Conservation (phyloP, 164 flowering plant genomes). For the Vitis riparia region DNA sequence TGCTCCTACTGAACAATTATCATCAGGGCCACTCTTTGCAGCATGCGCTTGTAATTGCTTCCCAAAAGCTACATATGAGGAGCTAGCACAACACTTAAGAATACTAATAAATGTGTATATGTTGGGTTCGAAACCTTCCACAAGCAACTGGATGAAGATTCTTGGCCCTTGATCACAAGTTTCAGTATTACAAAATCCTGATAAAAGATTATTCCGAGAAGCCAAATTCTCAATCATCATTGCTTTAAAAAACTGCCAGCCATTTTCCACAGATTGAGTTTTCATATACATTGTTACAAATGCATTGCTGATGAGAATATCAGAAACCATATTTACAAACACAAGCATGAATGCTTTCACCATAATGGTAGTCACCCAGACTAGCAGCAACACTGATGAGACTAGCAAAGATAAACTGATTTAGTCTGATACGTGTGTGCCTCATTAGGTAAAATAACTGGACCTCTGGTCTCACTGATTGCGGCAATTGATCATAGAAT, state of each 20-base stretch:
- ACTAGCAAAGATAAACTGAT: constrained; percentile 47
- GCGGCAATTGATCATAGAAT: constrained; percentile 38
- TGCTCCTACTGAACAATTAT: constrained; percentile 19
- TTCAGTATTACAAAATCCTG: constrained; percentile 37
- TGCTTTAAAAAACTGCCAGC: constrained; percentile 29
- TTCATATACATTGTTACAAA: constrained; percentile 48
- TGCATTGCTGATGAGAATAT: constrained; percentile 37
- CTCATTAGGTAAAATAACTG: constrained; percentile 31
- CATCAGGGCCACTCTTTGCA: constrained; percentile 10
- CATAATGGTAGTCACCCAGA: constrained; percentile 21
- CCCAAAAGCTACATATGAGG: constrained; percentile 13
- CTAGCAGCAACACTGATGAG: constrained; percentile 38
- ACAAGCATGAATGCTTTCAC: constrained; percentile 46
- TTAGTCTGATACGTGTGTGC: constrained; percentile 28
- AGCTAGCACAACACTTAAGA: constrained; percentile 21
- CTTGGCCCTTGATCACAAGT: constrained; percentile 27
- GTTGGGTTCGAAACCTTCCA: constrained; percentile 33
- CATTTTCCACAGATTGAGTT: constrained; percentile 28
- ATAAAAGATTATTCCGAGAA: constrained; percentile 54
- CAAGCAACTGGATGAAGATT: constrained; percentile 38
- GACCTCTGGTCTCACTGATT: constrained; percentile 35
- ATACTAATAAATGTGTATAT: constrained; percentile 13
- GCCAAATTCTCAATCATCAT: constrained; percentile 30
- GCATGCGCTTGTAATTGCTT: constrained; percentile 24
- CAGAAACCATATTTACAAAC: constrained; percentile 31